Base-by-base conservation (phyloP, 371 early-diverging fungal species). In the Mortierella sp. region DNA sequence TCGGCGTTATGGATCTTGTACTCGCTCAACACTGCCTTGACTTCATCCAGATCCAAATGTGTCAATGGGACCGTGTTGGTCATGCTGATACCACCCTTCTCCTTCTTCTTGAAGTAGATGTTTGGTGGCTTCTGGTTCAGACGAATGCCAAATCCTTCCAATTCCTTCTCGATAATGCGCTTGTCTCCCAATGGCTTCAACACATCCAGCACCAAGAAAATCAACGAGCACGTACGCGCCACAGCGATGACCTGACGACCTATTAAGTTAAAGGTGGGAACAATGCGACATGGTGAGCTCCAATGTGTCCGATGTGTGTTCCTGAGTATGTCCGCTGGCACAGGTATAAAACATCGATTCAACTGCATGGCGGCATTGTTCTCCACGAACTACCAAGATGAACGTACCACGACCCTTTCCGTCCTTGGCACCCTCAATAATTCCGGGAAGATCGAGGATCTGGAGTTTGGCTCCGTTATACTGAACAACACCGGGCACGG, bases 391-490 rank as follows among this genome's bases (percentile, higher is more conserved):
- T 11, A 16, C 19, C 28, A 58, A 58, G 31, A 42, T 5, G 24
- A 10, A 84, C 84, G 16, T 85, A 90, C 99, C 99, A 90, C 99
- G 96, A 89, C 99, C 99, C 90, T 99, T 99, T 80, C 99, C 99
- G 89, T 99, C 99, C 88, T 99, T 96, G 79, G 99, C 99, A 77
- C 99, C 99, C 90, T 99, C 99, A 82, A 99, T 99, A 91, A 99
- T 94, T 90, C 95, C 95, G 26, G 95, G 95, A 83, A 96, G 91
- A 93, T 96, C 97, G 81, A 86, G 96, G 95, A 89, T 97, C 90
- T 96, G 97, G 79, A 96, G 91, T 81, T 96, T 97, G n/a, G 99
- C 99, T 74, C 99, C 99, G 89, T 99, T 98, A 90, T 99, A 98
- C 79, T 98, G 95, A 82, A 99, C 90, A 21, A 98, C 93, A 72